Evolutionary conservation across 2,329 filamentous ascomycete species (phyloP).

Genomic region (Nemania sp.): DNA sequence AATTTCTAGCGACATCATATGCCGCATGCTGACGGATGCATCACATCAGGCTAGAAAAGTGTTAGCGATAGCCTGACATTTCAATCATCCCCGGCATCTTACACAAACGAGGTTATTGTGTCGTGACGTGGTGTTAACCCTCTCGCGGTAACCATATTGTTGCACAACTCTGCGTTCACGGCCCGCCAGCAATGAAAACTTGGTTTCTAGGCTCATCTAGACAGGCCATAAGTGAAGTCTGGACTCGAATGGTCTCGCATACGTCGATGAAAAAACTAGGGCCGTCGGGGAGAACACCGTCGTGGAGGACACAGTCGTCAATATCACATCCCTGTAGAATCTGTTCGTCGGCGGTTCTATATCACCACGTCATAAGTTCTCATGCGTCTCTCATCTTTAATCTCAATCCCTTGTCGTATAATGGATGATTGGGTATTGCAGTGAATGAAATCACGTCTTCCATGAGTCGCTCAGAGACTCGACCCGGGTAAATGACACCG

Average conservation of each 20-base stretch:
- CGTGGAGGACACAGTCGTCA: slow-evolving; percentile 15
- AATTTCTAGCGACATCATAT: slow-evolving; percentile 15
- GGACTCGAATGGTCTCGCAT: slow-evolving; percentile 13
- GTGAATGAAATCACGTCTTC: slow-evolving; percentile 2
- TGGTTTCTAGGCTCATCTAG: slow-evolving; percentile 21
- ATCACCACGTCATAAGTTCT: slow-evolving; percentile 11
- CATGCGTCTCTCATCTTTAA: slow-evolving; percentile 13
- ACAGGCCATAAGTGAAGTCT: slow-evolving; percentile 20
- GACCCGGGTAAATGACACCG: slow-evolving; percentile 42
- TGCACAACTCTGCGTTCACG: neutral
- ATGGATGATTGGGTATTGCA: slow-evolving; percentile 13
- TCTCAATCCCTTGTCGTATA: slow-evolving; percentile 20
- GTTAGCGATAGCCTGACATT: slow-evolving; percentile 3
- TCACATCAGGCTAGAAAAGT: slow-evolving; percentile 13
- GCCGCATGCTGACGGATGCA: slow-evolving; percentile 11
- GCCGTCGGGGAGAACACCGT: slow-evolving; percentile 5
- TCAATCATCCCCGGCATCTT: slow-evolving; percentile 12
- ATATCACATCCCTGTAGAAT: slow-evolving; percentile 7
- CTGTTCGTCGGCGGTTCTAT: slow-evolving; percentile 18
- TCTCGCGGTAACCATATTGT: neutral
- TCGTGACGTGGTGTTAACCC: slow-evolving; percentile 6
- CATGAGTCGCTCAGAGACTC: slow-evolving; percentile 34
- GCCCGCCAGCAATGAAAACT: slow-evolving; percentile 3
- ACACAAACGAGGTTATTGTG: slow-evolving; percentile 1
- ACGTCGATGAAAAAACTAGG: slow-evolving; percentile 21